phyloP scores from a whole-genome alignment of 202 grass and related monocot species.

The Setaria italica region DNA sequence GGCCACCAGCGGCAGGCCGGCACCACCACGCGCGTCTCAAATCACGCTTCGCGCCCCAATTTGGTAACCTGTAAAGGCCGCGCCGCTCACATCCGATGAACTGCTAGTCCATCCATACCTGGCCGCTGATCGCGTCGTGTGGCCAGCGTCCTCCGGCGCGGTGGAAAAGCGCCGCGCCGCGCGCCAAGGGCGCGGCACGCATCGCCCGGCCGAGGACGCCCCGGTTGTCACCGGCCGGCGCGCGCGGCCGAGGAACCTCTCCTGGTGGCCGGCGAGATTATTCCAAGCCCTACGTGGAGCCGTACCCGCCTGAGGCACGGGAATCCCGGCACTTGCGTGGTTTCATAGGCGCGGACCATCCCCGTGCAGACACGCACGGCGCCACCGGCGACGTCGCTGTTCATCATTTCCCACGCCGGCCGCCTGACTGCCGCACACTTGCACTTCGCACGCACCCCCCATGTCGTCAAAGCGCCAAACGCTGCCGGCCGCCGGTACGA shows the following conservation, averaged over 20 bases:
- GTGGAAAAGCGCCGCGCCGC: neutral
- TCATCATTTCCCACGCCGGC: neutral
- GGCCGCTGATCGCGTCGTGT: neutral
- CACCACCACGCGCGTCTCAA: neutral
- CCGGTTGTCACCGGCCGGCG: slow-evolving; percentile 14
- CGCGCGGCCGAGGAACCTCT: neutral
- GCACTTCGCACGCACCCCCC: neutral
- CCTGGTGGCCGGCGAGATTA: slow-evolving; percentile 3
- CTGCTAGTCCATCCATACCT: neutral
- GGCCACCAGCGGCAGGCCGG: neutral
- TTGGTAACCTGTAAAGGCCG: slow-evolving; percentile 46
- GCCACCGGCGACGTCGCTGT: slow-evolving; percentile 5
- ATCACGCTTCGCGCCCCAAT: neutral
- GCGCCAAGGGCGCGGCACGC: too few species aligned
- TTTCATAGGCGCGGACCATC: neutral
- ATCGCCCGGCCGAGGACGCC: too few species aligned
- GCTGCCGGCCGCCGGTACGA: neutral
- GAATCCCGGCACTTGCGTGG: slow-evolving; percentile 24
- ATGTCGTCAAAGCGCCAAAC: neutral
- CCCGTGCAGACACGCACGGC: slow-evolving; percentile 8
- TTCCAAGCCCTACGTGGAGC: slow-evolving; percentile 29
- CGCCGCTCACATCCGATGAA: neutral
- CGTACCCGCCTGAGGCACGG: neutral
- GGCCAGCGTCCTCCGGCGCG: neutral
- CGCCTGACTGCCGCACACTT: neutral